phyloP scores from a whole-genome alignment of 2,329 filamentous ascomycete species.

The Fusarium temperatum region DNA sequence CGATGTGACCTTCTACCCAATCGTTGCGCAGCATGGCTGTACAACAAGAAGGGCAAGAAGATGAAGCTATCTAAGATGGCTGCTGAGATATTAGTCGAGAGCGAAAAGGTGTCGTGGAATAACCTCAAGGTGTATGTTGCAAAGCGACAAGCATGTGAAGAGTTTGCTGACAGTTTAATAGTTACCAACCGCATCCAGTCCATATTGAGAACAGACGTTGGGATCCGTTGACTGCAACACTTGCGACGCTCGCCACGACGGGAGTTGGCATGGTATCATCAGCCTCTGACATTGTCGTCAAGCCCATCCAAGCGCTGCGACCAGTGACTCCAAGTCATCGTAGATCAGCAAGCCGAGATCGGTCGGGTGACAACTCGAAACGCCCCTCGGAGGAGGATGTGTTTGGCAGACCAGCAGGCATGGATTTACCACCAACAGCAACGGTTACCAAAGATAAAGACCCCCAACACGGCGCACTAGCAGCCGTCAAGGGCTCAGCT shows the following conservation, averaged over 20 bases:
- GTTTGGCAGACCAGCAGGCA: not conserved
- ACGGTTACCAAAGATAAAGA: not conserved
- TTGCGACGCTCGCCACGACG: slow-evolving; percentile 12
- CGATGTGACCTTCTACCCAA: slow-evolving; percentile 23
- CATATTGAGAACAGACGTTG: slow-evolving; percentile 27
- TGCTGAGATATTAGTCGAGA: slow-evolving; percentile 13
- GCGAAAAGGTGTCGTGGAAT: slow-evolving; percentile 19
- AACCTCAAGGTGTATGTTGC: slow-evolving; percentile 6
- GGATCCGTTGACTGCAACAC: slow-evolving; percentile 28
- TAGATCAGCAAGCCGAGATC: not conserved
- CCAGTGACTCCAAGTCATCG: not conserved
- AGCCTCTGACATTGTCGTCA: slow-evolving; percentile 17
- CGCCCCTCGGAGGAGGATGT: fast-evolving
- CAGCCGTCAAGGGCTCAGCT: slow-evolving; percentile 11
- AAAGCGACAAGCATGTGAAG: fast-evolving
- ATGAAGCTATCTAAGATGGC: slow-evolving; percentile 28
- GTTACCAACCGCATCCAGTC: not conserved
- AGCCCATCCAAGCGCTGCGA: slow-evolving; percentile 2
- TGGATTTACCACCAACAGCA: not conserved
- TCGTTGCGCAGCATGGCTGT: slow-evolving; percentile 10
- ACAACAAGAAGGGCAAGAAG: not conserved
- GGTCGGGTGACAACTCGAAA: fast-evolving
- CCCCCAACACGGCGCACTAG: slow-evolving; percentile 4
- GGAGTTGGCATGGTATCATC: slow-evolving; percentile 10
- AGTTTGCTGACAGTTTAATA: not conserved